Conservation (phyloP, 208 protist species). For the Trypanosoma congolense region DNA sequence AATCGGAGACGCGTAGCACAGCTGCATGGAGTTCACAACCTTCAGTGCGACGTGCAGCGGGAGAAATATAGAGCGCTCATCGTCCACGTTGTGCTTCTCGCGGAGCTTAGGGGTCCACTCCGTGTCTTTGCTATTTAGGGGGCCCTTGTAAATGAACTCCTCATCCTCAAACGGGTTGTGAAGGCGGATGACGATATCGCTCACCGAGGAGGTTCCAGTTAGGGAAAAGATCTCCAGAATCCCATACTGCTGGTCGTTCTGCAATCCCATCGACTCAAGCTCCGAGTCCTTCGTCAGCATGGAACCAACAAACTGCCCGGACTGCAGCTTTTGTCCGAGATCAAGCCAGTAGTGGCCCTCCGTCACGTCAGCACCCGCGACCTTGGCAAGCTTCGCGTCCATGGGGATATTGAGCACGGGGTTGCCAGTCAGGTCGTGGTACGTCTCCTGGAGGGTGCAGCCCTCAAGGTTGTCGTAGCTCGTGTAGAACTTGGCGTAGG, state of each 20-base stretch:
- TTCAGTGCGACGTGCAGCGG: slow-evolving; percentile 34
- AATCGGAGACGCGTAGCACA: slow-evolving; percentile 32
- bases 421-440: slow-evolving; percentile 60
- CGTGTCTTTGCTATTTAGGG: slow-evolving; percentile 39
- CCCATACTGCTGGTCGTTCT: slow-evolving; percentile 74
- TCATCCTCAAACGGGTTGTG: slow-evolving; percentile 83
- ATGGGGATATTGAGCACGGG: slow-evolving; percentile 42
- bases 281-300: slow-evolving; percentile 52
- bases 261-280: slow-evolving; percentile 59
- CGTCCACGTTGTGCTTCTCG: slow-evolving; percentile 19
- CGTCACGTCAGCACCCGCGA: slow-evolving; percentile 33
- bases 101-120: slow-evolving; percentile 34
- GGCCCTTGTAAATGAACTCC: slow-evolving; percentile 46
- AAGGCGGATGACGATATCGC: slow-evolving; percentile 63
- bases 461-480: slow-evolving; percentile 56
- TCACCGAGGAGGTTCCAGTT: slow-evolving; percentile 43
- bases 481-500: slow-evolving; percentile 84
- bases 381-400: slow-evolving; percentile 27
- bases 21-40: slow-evolving; percentile 33
- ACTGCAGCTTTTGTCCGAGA: slow-evolving; percentile 52
- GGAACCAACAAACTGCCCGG: slow-evolving; percentile 46
- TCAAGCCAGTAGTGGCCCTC: slow-evolving; percentile 58
- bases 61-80: slow-evolving; percentile 34
- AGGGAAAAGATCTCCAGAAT: slow-evolving; percentile 77
- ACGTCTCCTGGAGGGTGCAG: slow-evolving; percentile 47